Evolutionary conservation across 768 basidiomycete genomes (phyloP).

Genomic region (Naganishia antarctica): DNA sequence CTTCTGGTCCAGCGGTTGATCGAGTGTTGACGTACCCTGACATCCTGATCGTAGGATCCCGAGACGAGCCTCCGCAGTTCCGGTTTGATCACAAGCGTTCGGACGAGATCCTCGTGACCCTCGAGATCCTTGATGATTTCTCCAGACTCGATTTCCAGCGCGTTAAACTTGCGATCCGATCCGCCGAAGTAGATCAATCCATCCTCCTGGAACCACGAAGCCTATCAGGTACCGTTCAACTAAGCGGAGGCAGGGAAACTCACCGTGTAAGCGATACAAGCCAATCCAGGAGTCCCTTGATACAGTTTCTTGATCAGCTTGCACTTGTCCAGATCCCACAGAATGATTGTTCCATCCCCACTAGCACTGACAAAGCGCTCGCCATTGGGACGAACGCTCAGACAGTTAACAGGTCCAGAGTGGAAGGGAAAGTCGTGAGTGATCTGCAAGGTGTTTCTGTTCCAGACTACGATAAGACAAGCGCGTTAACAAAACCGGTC

Average conservation of each 20-base stretch:
- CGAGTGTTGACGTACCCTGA: conserved; percentile 3
- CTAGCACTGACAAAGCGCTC: conserved; percentile 14
- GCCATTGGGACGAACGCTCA: conserved; percentile 5
- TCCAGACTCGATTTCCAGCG: conserved; percentile 6
- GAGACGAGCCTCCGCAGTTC: not conserved
- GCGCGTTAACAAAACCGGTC: not conserved
- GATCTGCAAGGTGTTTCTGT: not conserved
- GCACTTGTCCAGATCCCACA: conserved; percentile 16
- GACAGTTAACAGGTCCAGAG: conserved; percentile 27
- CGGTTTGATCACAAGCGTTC: conserved; percentile 16
- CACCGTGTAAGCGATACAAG: conserved; percentile 24
- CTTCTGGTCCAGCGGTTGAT: not conserved
- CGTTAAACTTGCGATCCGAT: conserved; percentile 13
- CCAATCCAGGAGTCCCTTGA: conserved; percentile 11
- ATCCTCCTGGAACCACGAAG: not conserved
- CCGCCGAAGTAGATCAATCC: conserved; percentile 13
- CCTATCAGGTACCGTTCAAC: too few species aligned
- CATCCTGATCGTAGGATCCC: conserved; percentile 19
- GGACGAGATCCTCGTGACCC: conserved; percentile 20
- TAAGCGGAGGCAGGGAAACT: not conserved
- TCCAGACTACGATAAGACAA: conserved; percentile 20
- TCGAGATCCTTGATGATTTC: conserved; percentile 12
- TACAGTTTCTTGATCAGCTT: conserved; percentile 7
- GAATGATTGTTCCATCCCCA: conserved; percentile 19
- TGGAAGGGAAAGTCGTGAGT: conserved; percentile 1